Evolutionary conservation across 1,284 basidiomycete genomes (phyloP), one percentile per base, ranked within the genome.

Genomic region (Polyporus tsugae): DNA sequence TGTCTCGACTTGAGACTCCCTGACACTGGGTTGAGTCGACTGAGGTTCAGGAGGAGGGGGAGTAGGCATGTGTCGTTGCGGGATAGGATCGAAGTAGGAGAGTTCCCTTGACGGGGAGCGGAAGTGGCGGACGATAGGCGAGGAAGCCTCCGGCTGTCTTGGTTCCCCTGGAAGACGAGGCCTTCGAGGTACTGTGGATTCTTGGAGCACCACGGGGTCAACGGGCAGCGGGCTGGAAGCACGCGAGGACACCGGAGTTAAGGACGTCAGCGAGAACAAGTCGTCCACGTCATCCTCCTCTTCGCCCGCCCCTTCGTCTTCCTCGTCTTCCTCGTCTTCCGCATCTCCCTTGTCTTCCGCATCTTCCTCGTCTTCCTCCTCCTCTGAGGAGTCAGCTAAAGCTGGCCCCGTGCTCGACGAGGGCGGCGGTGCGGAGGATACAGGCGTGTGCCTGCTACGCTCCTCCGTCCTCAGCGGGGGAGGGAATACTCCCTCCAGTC

Each of bases 41-140:
- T 15, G 52, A 33, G 35, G 4, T 13, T 29, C 10, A 7, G 53
- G 19, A 53, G 52, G 15, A 33, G 39, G 22, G 1, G 39, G 2
- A 5, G 36, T 44, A 29, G 59, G 38, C 10, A 42, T 25, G 39
- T 6, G 6, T 29, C 11, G 39, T 4, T 19, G 9, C 52, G 52
- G 52, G 22, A 38, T 19, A 10, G 39, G 25, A 4, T 58, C 60
- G 4, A 62, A 46, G 29, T 66, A 66, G 2, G 60, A 62, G 2
- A 66, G 41, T 60, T 66, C 65, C n/a, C 60, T 25, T 2, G 65
- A 58, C 7, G 25, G 60, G 3, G 52, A 46, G 22, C 60, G 60
- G 36, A 62, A 53, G 22, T 58, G 52, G 19, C 13, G 22, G 19
- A 58, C 53, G 25, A 49, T 35, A 11, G 52, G 52, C 15, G 52